Conservation (phyloP, 2,329 filamentous ascomycete species). For the Clarireedia monteithiana region DNA sequence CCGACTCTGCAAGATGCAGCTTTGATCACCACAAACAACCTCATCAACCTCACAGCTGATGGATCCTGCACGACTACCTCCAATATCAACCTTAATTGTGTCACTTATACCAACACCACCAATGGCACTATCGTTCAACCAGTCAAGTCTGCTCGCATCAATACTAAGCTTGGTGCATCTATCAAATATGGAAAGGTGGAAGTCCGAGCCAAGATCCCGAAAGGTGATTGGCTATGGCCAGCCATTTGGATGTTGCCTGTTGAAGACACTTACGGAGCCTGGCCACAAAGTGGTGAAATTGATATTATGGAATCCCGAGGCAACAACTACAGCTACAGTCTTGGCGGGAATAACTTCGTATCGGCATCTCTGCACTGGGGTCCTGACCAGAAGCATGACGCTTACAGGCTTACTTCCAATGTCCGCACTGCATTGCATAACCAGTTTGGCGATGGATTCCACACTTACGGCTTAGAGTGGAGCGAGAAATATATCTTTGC, state of each 20-base stretch:
- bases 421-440: slow-evolving; percentile 69
- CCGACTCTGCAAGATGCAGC: slow-evolving; percentile 66
- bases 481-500: slow-evolving; percentile 83
- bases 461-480: slow-evolving; percentile 84
- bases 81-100: slow-evolving; percentile 49
- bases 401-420: slow-evolving; percentile 76
- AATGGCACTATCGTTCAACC: slow-evolving; percentile 73
- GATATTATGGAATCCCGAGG: slow-evolving; percentile 76
- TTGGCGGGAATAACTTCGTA: slow-evolving; percentile 75
- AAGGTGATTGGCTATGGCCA: slow-evolving; percentile 83
- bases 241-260: slow-evolving; percentile 88
- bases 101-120: slow-evolving; percentile 66
- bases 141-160: slow-evolving; percentile 69
- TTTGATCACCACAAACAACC: slow-evolving; percentile 56
- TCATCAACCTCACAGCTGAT: slow-evolving; percentile 59
- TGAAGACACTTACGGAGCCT: slow-evolving; percentile 62
- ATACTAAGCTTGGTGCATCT: slow-evolving; percentile 60
- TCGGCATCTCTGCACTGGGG: slow-evolving; percentile 79
- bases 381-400: slow-evolving; percentile 62
- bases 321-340: slow-evolving; percentile 69
- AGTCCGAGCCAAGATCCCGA: slow-evolving; percentile 66
- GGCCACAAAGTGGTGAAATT: slow-evolving; percentile 77
- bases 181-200: slow-evolving; percentile 80
- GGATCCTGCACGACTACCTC: slow-evolving; percentile 57
- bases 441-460: slow-evolving; percentile 60